A percentile compares a stretch with the other conserved stretches of the same genome.
Conservation (phyloP, 805 yeast genomes). For the Pichia cabralensis region DNA sequence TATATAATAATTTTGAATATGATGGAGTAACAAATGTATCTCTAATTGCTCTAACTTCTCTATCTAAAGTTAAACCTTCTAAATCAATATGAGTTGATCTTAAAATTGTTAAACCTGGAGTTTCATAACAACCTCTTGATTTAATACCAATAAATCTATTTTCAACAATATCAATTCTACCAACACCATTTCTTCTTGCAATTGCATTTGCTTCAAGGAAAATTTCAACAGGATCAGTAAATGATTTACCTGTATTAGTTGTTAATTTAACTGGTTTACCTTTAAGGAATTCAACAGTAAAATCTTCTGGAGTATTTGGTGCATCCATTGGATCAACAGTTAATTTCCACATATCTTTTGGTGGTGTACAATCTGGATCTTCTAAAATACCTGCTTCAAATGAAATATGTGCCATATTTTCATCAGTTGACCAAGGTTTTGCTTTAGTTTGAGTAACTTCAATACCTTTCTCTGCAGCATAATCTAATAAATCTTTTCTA, state of each 20-base stretch:
- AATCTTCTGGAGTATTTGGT: constrained; percentile 86
- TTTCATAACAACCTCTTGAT: constrained; percentile 99
- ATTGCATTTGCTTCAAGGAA: constrained; percentile 88
- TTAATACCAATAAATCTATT: constrained; percentile 98
- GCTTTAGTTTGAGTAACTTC: constrained; percentile 97
- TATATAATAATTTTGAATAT: constrained; percentile 84
- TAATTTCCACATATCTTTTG: constrained; percentile 99
- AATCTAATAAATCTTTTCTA: constrained; percentile 89
- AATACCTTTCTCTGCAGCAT: constrained; percentile 85
- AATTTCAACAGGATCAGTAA: constrained; percentile 84
- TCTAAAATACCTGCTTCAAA: constrained; percentile 99
- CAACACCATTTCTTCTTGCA: constrained; percentile 99
- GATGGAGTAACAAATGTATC: constrained; percentile 92
- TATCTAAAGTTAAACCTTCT: constrained; percentile 93
- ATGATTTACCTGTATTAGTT: constrained; percentile 45
- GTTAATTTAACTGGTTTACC: constrained; percentile 83
- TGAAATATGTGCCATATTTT: constrained; percentile 97
- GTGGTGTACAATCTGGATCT: constrained; percentile 98
- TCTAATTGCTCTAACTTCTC: constrained; percentile 95
- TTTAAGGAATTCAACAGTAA: constrained; percentile 69
- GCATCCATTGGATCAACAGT: constrained; percentile 95
- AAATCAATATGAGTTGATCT: constrained; percentile 92
- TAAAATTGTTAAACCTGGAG: constrained; percentile 93
- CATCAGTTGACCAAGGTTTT: constrained; percentile 99
- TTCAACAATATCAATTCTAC: constrained; percentile 98